Base-by-base conservation (phyloP, 139 green algal species). In the Desmodesmus armatus region DNA sequence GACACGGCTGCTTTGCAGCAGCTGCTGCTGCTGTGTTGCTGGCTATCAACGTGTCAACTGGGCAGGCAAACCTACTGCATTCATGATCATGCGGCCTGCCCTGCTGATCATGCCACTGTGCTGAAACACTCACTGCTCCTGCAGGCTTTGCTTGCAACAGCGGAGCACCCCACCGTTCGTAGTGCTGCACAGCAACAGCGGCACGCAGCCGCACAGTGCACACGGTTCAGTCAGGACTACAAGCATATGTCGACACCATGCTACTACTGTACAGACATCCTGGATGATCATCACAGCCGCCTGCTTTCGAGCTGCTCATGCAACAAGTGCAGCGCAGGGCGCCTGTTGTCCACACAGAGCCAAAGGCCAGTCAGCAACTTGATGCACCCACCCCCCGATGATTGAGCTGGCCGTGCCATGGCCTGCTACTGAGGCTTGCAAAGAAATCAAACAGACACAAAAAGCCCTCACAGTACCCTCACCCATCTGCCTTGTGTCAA, bases 401-500 rank as follows among this genome's bases (percentile, higher is more conserved):
- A n/a, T n/a, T n/a, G n/a, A n/a, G n/a, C n/a, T n/a, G n/a, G n/a
- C n/a, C n/a, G n/a, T n/a, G n/a, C n/a, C n/a, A n/a, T n/a, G n/a
- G n/a, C n/a, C n/a, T n/a, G n/a, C n/a, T n/a, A n/a, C n/a, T n/a
- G n/a, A n/a, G n/a, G n/a, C n/a, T n/a, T n/a, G n/a, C n/a, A n/a
- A n/a, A n/a, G n/a, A n/a, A n/a, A n/a, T n/a, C n/a, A n/a, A n/a
- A n/a, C n/a, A n/a, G n/a, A n/a, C n/a, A n/a, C n/a, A n/a, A n/a
- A n/a, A n/a, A n/a, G n/a, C n/a, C n/a, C 66, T 49, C 13, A 15
- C 66, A 29, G 81, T 23, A 3, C 15, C 15, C 81, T 75, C 41
- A 93, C 90, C 90, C 89, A 91, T 84, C 85, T 84, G 7, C 90
- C 90, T 39, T 85, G 87, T 2, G 88, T 90, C 19, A 93, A 78